These are phyloP conservation scores for Oenanthe sinensis DNA, from an alignment of 129 eudicot genomes.

Conservation along the genomic window DNA sequence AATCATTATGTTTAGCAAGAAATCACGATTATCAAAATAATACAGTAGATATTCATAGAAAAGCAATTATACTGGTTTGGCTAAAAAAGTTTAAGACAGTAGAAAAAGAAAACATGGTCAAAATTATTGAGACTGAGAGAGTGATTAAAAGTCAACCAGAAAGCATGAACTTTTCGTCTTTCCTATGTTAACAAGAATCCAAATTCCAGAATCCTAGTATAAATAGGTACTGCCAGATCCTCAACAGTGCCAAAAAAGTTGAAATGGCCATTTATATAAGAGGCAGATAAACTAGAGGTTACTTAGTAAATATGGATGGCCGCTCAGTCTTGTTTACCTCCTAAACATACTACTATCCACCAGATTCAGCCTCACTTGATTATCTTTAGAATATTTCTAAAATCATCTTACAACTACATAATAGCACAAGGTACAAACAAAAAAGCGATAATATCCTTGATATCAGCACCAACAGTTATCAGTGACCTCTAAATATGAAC, in stretches of 20 bases:
- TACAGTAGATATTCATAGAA: not conserved
- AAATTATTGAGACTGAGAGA: not conserved
- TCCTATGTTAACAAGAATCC: not conserved
- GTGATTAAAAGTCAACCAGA: not conserved
- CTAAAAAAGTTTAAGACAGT: not conserved
- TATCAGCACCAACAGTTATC: not conserved
- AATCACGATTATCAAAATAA: not conserved
- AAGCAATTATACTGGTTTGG: no score
- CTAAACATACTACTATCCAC: no score
- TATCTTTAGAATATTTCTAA: not conserved
- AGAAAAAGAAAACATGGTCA: not conserved
- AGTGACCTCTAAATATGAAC: not conserved
- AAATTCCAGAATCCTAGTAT: not conserved
- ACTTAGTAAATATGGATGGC: not conserved
- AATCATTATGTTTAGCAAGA: not conserved
- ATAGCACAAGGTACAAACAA: not conserved
- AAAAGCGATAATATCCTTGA: not conserved
- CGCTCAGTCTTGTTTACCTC: not conserved
- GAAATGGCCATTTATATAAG: not conserved
- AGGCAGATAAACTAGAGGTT: not conserved
- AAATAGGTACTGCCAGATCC: not conserved
- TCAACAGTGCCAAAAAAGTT: not conserved
- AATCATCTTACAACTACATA: not conserved
- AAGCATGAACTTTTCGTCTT: not conserved
- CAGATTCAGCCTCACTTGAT: not conserved